Conservation (phyloP, 116 monocot species). For the Posidonia oceanica region DNA sequence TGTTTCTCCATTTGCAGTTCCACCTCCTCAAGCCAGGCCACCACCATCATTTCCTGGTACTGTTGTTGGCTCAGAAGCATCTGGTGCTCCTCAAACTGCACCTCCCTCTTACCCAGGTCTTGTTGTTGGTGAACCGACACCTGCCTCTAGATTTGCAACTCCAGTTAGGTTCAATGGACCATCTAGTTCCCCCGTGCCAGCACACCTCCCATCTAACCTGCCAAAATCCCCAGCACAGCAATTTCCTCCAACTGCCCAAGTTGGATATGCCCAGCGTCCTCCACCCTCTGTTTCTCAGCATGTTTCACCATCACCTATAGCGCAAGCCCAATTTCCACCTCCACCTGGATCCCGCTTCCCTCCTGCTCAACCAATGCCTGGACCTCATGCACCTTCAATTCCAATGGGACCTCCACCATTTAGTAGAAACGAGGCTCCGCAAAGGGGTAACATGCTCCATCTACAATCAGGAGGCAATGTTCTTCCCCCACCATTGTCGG, state of each 20-base stretch:
- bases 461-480: constrained; percentile 14
- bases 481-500: constrained; percentile 14
- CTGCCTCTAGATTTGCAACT: constrained; percentile 14
- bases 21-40: constrained; percentile 14
- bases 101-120: constrained; percentile 16
- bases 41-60: constrained; percentile 22
- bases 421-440: constrained; percentile 7
- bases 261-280: constrained; percentile 12
- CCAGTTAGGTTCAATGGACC: constrained; percentile 42
- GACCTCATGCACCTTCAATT: constrained; percentile 16
- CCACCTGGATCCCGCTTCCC: constrained; percentile 1
- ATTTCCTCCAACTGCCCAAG: constrained; percentile 33
- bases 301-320: constrained; percentile 5
- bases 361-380: not conserved
- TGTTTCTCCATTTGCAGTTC: constrained; percentile 20
- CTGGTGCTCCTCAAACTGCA: constrained; percentile 19
- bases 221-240: constrained; percentile 26
- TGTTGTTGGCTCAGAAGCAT: constrained; percentile 12
- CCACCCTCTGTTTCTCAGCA: constrained; percentile 13
- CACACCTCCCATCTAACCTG: constrained; percentile 19
- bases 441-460: not conserved
- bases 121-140: constrained; percentile 13
- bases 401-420: constrained; percentile 38
- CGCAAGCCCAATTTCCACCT: constrained; percentile 11
- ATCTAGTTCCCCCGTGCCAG: constrained; percentile 18